Conservation (phyloP, 306 rosid genomes). For the Vachellia pachyceras region DNA sequence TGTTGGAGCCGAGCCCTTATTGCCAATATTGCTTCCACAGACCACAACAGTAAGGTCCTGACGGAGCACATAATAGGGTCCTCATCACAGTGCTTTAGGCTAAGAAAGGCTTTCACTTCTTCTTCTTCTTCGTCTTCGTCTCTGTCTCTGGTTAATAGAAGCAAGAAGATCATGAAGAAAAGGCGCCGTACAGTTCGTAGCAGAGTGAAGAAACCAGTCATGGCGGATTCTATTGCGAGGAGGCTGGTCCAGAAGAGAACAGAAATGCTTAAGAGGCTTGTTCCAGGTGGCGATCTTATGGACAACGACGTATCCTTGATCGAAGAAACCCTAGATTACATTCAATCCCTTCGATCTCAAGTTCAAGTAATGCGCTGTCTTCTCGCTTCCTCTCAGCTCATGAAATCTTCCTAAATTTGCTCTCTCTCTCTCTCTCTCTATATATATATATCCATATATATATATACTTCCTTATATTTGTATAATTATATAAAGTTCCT, state of each 20-base stretch:
- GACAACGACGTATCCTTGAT: constrained; percentile 62
- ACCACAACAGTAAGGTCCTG: constrained; percentile 26
- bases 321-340: constrained; percentile 90
- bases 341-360: constrained; percentile 68
- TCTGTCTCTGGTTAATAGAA: background rate
- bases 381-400: constrained; percentile 38
- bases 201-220: background rate
- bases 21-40: constrained; percentile 41
- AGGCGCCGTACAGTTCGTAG: constrained; percentile 37
- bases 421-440: too few relatives aligned
- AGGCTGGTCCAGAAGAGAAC: constrained; percentile 52
- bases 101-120: constrained; percentile 20
- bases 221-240: constrained; percentile 1
- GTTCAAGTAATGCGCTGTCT: constrained; percentile 80
- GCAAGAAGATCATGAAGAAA: constrained; percentile 55
- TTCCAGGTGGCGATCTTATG: constrained; percentile 81
- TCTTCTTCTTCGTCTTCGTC: background rate
- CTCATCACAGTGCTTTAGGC: constrained; percentile 8
- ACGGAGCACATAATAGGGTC: constrained; percentile 37
- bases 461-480: background rate
- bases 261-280: constrained; percentile 53
- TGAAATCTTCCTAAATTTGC: constrained; percentile 10
- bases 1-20: constrained; percentile 74
- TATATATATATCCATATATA: background rate
- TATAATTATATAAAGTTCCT: background rate